Percentiles rank a stretch among this genome's conserved stretches.
Conservation (phyloP, 257 asterid genomes). For the Gynochthodes officinalis region DNA sequence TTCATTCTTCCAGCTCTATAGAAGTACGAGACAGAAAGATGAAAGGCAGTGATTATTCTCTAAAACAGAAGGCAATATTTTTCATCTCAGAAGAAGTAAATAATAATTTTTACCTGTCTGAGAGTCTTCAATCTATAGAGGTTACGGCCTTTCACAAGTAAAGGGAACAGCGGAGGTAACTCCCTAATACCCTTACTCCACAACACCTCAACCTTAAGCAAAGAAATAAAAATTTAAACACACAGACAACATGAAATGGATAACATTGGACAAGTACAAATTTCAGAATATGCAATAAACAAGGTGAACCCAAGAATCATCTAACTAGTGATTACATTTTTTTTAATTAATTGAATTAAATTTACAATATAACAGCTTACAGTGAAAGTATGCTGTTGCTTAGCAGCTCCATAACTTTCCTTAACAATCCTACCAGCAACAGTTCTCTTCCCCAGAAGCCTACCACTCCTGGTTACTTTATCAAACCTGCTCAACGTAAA, state of each 20-base stretch:
- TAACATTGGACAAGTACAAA: neutral
- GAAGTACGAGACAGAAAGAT: constrained; percentile 10
- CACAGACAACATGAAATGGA: constrained; percentile 14
- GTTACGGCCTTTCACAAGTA: constrained; percentile 80
- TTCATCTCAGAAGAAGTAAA: neutral
- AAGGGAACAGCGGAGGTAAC: constrained; percentile 53
- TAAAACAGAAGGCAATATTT: neutral
- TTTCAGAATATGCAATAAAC: neutral
- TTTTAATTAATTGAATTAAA: neutral
- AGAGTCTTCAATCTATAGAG: constrained; percentile 59
- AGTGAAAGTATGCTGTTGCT: constrained; percentile 86
- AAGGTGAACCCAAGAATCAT: neutral
- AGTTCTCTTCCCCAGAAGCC: constrained; percentile 48
- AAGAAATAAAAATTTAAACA: neutral
- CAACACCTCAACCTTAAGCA: constrained; percentile 63
- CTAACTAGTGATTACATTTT: constrained; percentile 3
- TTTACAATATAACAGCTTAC: constrained; percentile 27
- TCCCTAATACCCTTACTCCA: constrained; percentile 67
- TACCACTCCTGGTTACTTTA: constrained; percentile 42
- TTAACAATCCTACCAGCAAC: constrained; percentile 68
- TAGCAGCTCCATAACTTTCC: constrained; percentile 79
- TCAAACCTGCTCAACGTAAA: constrained; percentile 37
- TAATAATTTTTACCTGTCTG: constrained; percentile 54
- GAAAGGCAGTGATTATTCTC: neutral
- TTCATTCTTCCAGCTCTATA: constrained; percentile 67